Evolutionary conservation across 2,329 filamentous ascomycete species (phyloP), one percentile per base, ranked within the genome.

Genomic region (Arachnomyces sp.): DNA sequence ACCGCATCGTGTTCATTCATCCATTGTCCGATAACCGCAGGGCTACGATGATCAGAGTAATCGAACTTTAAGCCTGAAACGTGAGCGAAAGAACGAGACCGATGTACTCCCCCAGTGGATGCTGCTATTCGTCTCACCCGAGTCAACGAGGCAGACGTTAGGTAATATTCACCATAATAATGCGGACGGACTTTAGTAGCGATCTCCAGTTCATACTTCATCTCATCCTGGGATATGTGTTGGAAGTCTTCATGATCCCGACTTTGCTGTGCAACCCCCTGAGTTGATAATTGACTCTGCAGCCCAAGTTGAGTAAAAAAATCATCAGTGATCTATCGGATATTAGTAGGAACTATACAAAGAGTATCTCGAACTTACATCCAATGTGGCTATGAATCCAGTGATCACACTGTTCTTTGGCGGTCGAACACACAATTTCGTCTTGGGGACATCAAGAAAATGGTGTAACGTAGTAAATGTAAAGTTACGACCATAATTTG

Each of bases 1-100:
- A 43, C 15, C 5, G 18, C 20, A 32, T 43, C 41, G 12, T 13
- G 29, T 35, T 35, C 33, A 15, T 43, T 31, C 28, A 39, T 39
- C 41, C 41, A 43, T 31, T 43, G 41, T 4, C 41, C 41, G 6
- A 43, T 17, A 15, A 39, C 35, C 8, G 31, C n/a, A 39, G 36
- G 31, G 28, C 32, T 20, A 33, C 29, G 40, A 16, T 38, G 30
- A 31, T 36, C 18, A 33, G 13, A 16, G 28, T 43, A 43, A 20
- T 43, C 41, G 20, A 43, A 36, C 31, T 16, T 43, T 14, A 43
- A 36, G 3, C 36, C 41, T 9, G 41, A 39, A 25, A 43, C 14
- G 28, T 36, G 14, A n/a, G n/a, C 8, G 7, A 31, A 28, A 7
- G 30, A 12, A 15, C 41, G 35, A 12, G 36, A 43, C 13, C 31